Evolutionary conservation across 331 rosid species (phyloP).

Genomic region (Malus hybrid): DNA sequence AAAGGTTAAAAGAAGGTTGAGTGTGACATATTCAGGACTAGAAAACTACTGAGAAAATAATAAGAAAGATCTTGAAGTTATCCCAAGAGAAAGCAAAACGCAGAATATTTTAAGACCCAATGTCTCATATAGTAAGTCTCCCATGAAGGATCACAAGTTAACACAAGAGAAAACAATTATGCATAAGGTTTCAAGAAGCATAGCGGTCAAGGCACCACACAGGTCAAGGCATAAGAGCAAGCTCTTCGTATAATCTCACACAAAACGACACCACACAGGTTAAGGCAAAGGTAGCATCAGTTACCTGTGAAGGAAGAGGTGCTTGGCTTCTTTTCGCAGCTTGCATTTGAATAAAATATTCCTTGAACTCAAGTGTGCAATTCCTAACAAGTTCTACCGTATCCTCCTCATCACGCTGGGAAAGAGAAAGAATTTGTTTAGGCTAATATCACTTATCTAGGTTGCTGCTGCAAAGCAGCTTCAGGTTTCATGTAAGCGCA

Average conservation of each 20-base stretch:
- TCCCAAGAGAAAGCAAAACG: background rate
- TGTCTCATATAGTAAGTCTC: background rate
- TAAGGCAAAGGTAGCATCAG: background rate
- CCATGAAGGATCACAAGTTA: background rate
- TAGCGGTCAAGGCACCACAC: background rate
- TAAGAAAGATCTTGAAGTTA: too few species aligned
- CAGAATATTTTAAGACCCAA: background rate
- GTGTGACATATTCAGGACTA: background rate
- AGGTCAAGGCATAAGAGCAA: background rate
- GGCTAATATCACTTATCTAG: conserved; percentile 5
- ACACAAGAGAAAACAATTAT: background rate
- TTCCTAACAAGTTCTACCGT: conserved; percentile 68
- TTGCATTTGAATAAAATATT: conserved; percentile 98
- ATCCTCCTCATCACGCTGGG: conserved; percentile 91
- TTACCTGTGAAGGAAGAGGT: conserved; percentile 91
- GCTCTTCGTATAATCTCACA: background rate
- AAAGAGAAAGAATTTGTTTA: conserved; percentile 9
- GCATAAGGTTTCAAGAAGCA: background rate
- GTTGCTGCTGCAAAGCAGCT: background rate
- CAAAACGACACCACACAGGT: background rate
- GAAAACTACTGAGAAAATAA: background rate
- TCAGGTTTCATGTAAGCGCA: conserved; percentile 12
- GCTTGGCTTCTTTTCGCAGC: conserved; percentile 89
- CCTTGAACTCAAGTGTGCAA: conserved; percentile 78
- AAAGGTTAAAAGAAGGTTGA: background rate